Conservation (phyloP, 768 basidiomycete genomes). For the Calvatia gigantea region DNA sequence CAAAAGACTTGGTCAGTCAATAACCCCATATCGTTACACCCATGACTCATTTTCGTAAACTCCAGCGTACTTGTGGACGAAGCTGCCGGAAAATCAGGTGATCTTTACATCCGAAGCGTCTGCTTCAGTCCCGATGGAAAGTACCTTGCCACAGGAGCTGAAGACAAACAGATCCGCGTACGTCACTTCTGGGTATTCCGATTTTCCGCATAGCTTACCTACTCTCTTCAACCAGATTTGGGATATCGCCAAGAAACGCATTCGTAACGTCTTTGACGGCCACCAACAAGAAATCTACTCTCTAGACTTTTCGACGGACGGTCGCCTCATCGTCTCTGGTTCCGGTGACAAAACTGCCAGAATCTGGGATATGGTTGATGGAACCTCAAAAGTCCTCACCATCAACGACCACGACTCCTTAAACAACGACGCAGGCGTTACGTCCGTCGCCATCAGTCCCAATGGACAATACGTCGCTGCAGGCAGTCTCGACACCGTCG, state of each 20-base stretch:
- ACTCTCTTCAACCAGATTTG: slow-evolving; percentile 56
- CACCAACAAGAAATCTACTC: slow-evolving; percentile 92
- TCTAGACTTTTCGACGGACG: slow-evolving; percentile 81
- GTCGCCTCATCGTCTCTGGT: slow-evolving; percentile 80
- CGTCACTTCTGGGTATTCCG: slow-evolving; percentile 18
- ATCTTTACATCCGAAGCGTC: slow-evolving; percentile 92
- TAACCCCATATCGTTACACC: slow-evolving; percentile 1
- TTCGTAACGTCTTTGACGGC: slow-evolving; percentile 75
- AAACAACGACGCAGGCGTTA: slow-evolving; percentile 55
- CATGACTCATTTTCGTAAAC: background rate
- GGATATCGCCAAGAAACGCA: slow-evolving; percentile 77
- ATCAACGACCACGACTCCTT: slow-evolving; percentile 40
- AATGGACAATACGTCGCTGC: slow-evolving; percentile 63
- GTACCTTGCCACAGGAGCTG: slow-evolving; percentile 87
- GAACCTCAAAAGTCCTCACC: slow-evolving; percentile 33
- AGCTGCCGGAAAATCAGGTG: slow-evolving; percentile 64
- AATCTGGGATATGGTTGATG: slow-evolving; percentile 35
- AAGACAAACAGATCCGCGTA: slow-evolving; percentile 87
- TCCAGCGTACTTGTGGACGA: slow-evolving; percentile 76
- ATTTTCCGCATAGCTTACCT: slow-evolving; percentile 26
- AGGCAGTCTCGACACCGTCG: slow-evolving; percentile 65
- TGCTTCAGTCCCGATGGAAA: slow-evolving; percentile 89
- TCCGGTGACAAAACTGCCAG: slow-evolving; percentile 59
- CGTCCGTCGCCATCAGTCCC: slow-evolving; percentile 70
- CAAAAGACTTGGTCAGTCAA: slow-evolving; percentile 71